These are phyloP conservation scores for Yamadazyma sp. DNA, from an alignment of 805 yeast species.

Conservation along the genomic window DNA sequence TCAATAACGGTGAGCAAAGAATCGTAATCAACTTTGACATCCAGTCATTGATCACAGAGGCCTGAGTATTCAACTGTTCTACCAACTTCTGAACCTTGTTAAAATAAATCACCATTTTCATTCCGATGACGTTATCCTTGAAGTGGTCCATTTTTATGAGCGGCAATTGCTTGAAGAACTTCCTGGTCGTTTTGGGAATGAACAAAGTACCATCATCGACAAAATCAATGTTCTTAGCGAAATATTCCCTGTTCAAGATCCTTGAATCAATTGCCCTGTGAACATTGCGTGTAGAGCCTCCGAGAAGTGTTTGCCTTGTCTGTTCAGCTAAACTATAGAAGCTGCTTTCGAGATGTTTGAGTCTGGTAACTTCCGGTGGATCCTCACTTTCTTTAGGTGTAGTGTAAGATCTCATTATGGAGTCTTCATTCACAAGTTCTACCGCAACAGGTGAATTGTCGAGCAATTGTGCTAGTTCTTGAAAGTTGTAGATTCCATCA, in stretches of 20 bases:
- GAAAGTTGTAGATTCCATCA: neutral
- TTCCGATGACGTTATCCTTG: conserved; percentile 18
- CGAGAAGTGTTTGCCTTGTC: conserved; percentile 32
- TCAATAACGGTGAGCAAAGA: conserved; percentile 50
- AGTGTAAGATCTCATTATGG: neutral
- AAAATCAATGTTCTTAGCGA: conserved; percentile 13
- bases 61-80: conserved; percentile 50
- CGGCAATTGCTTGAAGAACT: conserved; percentile 32
- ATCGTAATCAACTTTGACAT: conserved; percentile 41
- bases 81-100: conserved; percentile 22
- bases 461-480: conserved; percentile 3
- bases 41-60: conserved; percentile 53
- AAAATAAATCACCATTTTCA: conserved; percentile 21
- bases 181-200: conserved; percentile 35
- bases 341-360: conserved; percentile 26
- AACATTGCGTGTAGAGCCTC: conserved; percentile 30
- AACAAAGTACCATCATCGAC: conserved; percentile 30
- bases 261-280: conserved; percentile 23
- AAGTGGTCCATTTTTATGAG: conserved; percentile 20
- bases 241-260: conserved; percentile 23
- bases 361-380: conserved; percentile 10
- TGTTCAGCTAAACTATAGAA: conserved; percentile 38
- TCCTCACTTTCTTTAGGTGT: conserved; percentile 4
- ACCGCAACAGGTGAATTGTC: neutral
- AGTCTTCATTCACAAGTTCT: conserved; percentile 1